A percentile compares a stretch with the other conserved stretches of the same genome.
These are phyloP conservation scores for Pseudoturritis turrita DNA, from an alignment of 345 rosid genomes.

Conservation along the genomic window DNA sequence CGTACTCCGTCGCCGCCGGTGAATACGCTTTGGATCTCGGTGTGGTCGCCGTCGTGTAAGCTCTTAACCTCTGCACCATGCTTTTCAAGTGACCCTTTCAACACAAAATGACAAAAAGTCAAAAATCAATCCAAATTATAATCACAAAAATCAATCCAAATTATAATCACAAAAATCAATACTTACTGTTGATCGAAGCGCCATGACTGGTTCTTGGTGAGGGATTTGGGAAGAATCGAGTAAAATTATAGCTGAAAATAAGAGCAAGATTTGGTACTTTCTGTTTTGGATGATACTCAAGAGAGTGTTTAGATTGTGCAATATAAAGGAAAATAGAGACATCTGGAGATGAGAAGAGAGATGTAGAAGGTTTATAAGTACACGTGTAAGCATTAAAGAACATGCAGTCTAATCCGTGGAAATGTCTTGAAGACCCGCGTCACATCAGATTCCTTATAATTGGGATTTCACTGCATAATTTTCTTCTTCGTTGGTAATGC, in stretches of 20 bases:
- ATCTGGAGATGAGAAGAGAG: slow-evolving; percentile 41
- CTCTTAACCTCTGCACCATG: slow-evolving; percentile 22
- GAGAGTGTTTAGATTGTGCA: neutral
- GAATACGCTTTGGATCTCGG: slow-evolving; percentile 38
- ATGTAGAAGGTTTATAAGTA: neutral
- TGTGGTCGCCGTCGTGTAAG: slow-evolving; percentile 36
- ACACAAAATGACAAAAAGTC: neutral
- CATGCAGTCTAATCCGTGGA: slow-evolving; percentile 32
- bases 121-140: neutral
- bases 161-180: too few species aligned
- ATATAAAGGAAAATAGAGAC: slow-evolving; percentile 20
- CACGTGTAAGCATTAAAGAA: slow-evolving; percentile 19
- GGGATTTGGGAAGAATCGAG: neutral
- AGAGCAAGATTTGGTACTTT: neutral
- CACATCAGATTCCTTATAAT: neutral
- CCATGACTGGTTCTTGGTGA: slow-evolving; percentile 26
- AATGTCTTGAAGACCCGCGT: slow-evolving; percentile 48
- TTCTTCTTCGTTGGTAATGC: neutral
- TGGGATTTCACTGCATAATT: neutral
- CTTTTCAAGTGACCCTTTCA: slow-evolving; percentile 43
- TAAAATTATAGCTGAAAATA: neutral
- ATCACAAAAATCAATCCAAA: too few species aligned
- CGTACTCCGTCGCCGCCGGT: slow-evolving; percentile 13
- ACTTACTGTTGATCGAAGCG: slow-evolving; percentile 40
- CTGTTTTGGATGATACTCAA: neutral